Base-by-base conservation (phyloP, 2,329 filamentous ascomycete species). In the Pseudocercospora ulei region DNA sequence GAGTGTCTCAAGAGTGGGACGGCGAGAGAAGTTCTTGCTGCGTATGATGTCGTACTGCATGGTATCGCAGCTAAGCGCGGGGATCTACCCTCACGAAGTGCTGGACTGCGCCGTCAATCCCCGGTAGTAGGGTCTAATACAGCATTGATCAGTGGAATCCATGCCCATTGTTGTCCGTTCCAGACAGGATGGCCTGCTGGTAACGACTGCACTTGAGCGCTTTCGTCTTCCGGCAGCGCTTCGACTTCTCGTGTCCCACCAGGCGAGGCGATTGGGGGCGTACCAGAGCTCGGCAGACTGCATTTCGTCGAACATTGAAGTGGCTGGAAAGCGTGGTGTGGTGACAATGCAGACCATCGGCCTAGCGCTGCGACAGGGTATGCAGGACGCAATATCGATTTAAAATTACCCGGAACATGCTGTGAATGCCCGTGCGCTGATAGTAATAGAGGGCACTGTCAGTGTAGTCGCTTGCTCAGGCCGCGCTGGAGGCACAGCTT, bases 1-100 rank as follows among this genome's bases (percentile, higher is more conserved):
- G n/a, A n/a, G n/a, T n/a, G n/a, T n/a, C n/a, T n/a, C n/a, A n/a
- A n/a, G n/a, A n/a, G n/a, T n/a, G n/a, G n/a, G n/a, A n/a, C n/a
- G n/a, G n/a, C n/a, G n/a, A n/a, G n/a, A n/a, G n/a, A n/a, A n/a
- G n/a, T n/a, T n/a, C n/a, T n/a, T n/a, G n/a, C 17, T 33, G 30
- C 30, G 23, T 13, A 33, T 33, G 30, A 33, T 33, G 30, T 33
- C 30, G 30, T 33, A 22, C 30, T 33, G 30, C 28, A 31, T 31
- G 25, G 16, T n/a, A 17, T 19, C 12, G 16, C 18, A 16, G 20
- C 30, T 22, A 22, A 20, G 18, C 30, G 30, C 30, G 11, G 30
- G 30, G 30, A 33, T 33, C 30, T 33, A 33, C 30, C 17, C 18
- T 23, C 17, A 14, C 23, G 30, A 23, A 33, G 18, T 22, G 17